Evolutionary conservation across 2,329 filamentous ascomycete species (phyloP), one percentile per base, ranked within the genome.

Genomic region (Fusarium heterosporum): DNA sequence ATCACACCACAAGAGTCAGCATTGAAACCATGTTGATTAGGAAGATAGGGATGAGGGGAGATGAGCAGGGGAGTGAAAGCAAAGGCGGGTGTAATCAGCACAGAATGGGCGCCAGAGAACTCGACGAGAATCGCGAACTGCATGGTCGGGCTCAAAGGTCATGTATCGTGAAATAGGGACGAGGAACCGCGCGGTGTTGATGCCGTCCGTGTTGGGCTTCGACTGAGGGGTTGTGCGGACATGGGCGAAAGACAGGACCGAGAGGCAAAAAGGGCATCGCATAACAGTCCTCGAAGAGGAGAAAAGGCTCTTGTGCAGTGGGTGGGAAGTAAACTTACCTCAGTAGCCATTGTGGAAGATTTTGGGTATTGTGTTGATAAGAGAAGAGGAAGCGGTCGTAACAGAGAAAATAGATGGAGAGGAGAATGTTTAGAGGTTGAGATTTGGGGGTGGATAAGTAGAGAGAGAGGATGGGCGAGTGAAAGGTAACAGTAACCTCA

Each of bases 1-100:
- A 79, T 71, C 75, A 62, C 74, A 72, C 72, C 66, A 74, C 55
- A 76, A 66, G 50, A 70, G 77, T 78, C 76, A 80, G 80, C 75
- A 79, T 68, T 41, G 62, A 66, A 58, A 61, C 41, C 48, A 54
- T 51, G 25, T 59, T 61, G 46, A 43, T 53, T 41, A 55, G 55
- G 29, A 49, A 68, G 55, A 59, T 59, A 60, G 55, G 55, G 49
- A 45, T 53, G 39, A 25, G 26, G 42, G 55, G 62, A 54, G 47
- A 53, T 54, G 53, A 53, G 54, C 34, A 46, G 39, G 49, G 55
- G 42, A 36, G 29, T 32, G 19, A 26, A 50, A 52, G 28, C 26
- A 19, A 22, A 22, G 22, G 4, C 22, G 22, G 22, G 6, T 22
- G 22, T 22, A 22, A 42, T 26, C n/a, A 53, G 40, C 34, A 43